phyloP scores from a whole-genome alignment of 176 grass and related monocot species.

The Pontederia paniculata region DNA sequence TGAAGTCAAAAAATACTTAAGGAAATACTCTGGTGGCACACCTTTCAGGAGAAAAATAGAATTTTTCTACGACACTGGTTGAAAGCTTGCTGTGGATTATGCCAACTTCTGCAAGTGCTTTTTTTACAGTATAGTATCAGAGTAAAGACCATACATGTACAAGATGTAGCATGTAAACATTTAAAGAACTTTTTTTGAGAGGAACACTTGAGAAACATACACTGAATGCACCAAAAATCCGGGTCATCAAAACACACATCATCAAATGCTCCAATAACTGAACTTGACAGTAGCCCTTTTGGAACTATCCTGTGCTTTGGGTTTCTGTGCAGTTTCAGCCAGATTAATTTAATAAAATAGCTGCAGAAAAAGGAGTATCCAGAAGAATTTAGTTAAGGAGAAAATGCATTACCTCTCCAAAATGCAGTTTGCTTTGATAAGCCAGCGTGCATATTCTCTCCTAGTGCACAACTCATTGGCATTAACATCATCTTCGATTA shows the following conservation, averaged over 20 bases:
- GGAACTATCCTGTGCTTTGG: slow-evolving; percentile 56
- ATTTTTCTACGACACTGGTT: slow-evolving; percentile 20
- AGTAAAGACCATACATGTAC: not conserved
- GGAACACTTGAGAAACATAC: slow-evolving; percentile 43
- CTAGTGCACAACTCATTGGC: slow-evolving; percentile 62
- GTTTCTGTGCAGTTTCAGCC: slow-evolving; percentile 39
- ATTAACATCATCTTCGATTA: slow-evolving; percentile 69
- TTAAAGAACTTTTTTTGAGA: not conserved
- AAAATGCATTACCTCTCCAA: slow-evolving; percentile 57
- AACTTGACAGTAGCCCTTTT: slow-evolving; percentile 26
- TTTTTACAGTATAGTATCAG: slow-evolving; percentile 21
- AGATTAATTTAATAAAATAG: not conserved
- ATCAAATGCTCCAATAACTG: slow-evolving; percentile 52
- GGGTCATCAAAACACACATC: slow-evolving; percentile 58
- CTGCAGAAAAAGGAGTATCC: not conserved
- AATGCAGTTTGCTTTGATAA: slow-evolving; percentile 59
- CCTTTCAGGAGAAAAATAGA: slow-evolving; percentile 71
- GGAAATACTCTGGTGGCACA: slow-evolving; percentile 17
- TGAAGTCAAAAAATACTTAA: not conserved
- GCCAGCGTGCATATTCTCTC: slow-evolving; percentile 92
- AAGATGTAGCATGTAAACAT: too few relatives aligned
- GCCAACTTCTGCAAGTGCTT: slow-evolving; percentile 93
- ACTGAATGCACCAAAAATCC: slow-evolving; percentile 92
- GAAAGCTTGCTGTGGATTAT: slow-evolving; percentile 61
- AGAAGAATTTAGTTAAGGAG: not conserved